Percentiles rank a stretch among this genome's conserved stretches.
phyloP scores from a whole-genome alignment of 305 asterid genomes.

The Fraxinus albicans region DNA sequence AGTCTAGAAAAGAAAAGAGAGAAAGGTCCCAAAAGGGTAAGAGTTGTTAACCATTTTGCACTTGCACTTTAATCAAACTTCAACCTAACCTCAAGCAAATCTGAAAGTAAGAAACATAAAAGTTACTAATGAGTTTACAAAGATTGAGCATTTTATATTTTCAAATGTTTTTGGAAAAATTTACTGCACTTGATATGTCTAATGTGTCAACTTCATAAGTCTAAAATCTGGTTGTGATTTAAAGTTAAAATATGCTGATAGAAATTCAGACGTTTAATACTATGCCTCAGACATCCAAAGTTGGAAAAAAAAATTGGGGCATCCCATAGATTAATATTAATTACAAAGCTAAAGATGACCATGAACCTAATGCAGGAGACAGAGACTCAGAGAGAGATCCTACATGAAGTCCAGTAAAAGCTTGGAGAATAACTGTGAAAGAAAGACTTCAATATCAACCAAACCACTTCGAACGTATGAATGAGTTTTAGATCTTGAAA shows the following conservation, averaged over 20 bases:
- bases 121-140: neutral
- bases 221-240: neutral
- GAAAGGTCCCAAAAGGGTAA: neutral
- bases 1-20: neutral
- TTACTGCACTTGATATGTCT: neutral
- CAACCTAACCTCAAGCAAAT: neutral
- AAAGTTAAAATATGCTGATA: neutral
- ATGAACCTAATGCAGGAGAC: neutral
- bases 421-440: neutral
- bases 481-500: neutral
- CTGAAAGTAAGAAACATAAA: neutral
- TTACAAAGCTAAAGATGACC: neutral
- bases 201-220: neutral
- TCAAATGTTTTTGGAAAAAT: neutral
- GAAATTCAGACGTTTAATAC: neutral
- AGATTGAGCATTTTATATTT: neutral
- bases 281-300: neutral
- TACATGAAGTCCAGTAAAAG: neutral
- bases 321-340: neutral
- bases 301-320: neutral
- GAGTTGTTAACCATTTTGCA: neutral
- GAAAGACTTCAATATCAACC: neutral
- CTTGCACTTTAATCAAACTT: neutral
- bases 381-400: neutral
- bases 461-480: neutral